Conservation (phyloP, 352 stramenopile species). For the Plasmopara viticola region DNA sequence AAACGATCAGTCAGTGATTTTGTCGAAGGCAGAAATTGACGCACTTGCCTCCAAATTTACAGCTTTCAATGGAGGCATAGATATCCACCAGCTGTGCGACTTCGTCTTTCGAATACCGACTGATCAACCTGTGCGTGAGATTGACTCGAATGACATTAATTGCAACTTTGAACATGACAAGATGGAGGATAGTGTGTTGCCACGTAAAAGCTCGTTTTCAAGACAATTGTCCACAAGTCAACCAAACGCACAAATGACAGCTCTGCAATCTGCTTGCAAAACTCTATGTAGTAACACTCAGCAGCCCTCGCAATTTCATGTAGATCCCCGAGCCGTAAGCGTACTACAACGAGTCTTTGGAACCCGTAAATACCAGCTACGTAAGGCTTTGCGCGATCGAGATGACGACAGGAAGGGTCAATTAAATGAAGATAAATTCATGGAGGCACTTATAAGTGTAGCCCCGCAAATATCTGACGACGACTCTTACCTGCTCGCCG, state of each 20-base stretch:
- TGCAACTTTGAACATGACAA: background rate
- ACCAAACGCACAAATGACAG: too few relatives aligned
- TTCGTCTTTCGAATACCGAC: constrained; percentile 27
- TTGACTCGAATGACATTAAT: constrained; percentile 15
- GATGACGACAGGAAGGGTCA: constrained; percentile 35
- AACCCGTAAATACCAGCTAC: constrained; percentile 59
- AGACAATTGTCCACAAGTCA: too few relatives aligned
- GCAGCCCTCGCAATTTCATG: too few relatives aligned
- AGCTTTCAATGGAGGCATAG: constrained; percentile 19
- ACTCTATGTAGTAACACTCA: too few relatives aligned
- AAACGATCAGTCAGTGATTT: constrained; percentile 18
- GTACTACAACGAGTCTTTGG: constrained; percentile 31
- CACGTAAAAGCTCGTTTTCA: too few relatives aligned
- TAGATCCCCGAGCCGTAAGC: too few relatives aligned
- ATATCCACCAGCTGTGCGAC: constrained; percentile 38
- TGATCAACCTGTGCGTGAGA: constrained; percentile 3
- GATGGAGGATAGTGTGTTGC: too few relatives aligned
- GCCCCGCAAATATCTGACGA: constrained; percentile 29
- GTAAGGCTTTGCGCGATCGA: constrained; percentile 50
- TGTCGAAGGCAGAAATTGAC: constrained; percentile 31
- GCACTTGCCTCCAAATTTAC: constrained; percentile 23
- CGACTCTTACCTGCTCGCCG: constrained; percentile 65
- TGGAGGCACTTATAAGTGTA: constrained; percentile 46
- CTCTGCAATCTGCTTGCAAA: too few relatives aligned
- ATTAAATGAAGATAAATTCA: constrained; percentile 69